A percentile compares a stretch with the other conserved stretches of the same genome.
Conservation (phyloP, 1,284 basidiomycete genomes). For the Melampsora medusae region DNA sequence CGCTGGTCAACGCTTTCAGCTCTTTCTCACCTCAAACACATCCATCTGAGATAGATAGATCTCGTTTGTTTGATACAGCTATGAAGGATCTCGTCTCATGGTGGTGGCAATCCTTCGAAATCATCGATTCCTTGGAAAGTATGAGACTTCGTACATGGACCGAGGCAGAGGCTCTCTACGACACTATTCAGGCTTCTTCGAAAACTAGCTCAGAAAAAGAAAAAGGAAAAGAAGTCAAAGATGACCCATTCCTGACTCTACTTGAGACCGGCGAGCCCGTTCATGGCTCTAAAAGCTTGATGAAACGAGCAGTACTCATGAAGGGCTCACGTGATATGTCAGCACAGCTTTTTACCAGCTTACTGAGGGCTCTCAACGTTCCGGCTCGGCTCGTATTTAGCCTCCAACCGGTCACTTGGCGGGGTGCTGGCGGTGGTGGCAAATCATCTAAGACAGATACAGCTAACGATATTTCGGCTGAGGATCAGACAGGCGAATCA, state of each 20-base stretch:
- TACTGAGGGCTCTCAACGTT: slow-evolving; percentile 81
- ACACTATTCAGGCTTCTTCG: slow-evolving; percentile 47
- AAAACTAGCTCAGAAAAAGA: slow-evolving; percentile 39
- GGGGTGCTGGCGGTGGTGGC: slow-evolving; percentile 52
- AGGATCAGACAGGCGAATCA: slow-evolving; percentile 47
- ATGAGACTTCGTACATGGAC: slow-evolving; percentile 72
- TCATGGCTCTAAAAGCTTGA: slow-evolving; percentile 74
- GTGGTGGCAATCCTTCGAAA: slow-evolving; percentile 72
- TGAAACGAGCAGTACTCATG: slow-evolving; percentile 79
- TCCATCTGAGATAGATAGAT: slow-evolving; percentile 73
- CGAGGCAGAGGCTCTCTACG: slow-evolving; percentile 57
- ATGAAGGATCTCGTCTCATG: slow-evolving; percentile 71
- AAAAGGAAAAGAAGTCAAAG: slow-evolving; percentile 45
- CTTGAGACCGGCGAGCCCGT: slow-evolving; percentile 67
- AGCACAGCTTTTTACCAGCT: slow-evolving; percentile 84
- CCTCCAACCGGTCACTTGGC: slow-evolving; percentile 85
- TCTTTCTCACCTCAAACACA: slow-evolving; percentile 77
- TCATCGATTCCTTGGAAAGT: slow-evolving; percentile 59
- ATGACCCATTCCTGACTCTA: slow-evolving; percentile 53
- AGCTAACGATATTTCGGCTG: neutral
- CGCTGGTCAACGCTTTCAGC: slow-evolving; percentile 72
- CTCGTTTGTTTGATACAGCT: slow-evolving; percentile 77
- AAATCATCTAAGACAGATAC: slow-evolving; percentile 24
- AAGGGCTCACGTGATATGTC: slow-evolving; percentile 81
- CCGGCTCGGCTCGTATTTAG: slow-evolving; percentile 85